These are phyloP conservation scores for Penicillium salamii DNA, from an alignment of 495 filamentous ascomycete species.

Conservation along the genomic window DNA sequence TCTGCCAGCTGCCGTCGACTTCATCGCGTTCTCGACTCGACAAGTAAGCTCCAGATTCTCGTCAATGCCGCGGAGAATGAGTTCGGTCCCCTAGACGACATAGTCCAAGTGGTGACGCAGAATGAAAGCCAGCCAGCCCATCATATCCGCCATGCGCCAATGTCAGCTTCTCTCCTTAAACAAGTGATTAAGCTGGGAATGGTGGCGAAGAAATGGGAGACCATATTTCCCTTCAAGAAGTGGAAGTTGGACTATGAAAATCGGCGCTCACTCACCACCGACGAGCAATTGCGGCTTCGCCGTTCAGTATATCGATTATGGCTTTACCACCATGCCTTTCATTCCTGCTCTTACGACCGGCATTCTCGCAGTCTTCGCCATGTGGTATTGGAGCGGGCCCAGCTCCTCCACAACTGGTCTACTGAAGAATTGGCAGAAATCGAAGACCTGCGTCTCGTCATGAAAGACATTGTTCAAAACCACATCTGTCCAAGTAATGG, in stretches of 20 bases:
- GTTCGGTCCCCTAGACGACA: constrained; percentile 58
- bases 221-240: constrained; percentile 65
- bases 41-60: constrained; percentile 54
- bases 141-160: constrained; percentile 39
- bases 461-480: constrained; percentile 50
- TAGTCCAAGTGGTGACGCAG: constrained; percentile 58
- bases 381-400: constrained; percentile 47
- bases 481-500: constrained; percentile 62
- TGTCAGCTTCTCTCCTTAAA: constrained; percentile 54
- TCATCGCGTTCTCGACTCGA: constrained; percentile 49
- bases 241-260: constrained; percentile 59
- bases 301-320: constrained; percentile 68
- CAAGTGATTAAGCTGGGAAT: constrained; percentile 58
- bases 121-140: constrained; percentile 56
- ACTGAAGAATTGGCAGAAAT: constrained; percentile 55
- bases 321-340: constrained; percentile 60
- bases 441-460: constrained; percentile 48
- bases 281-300: constrained; percentile 60
- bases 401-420: constrained; percentile 56
- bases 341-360: constrained; percentile 46
- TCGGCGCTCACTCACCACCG: constrained; percentile 56
- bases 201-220: constrained; percentile 60
- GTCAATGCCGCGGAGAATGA: constrained; percentile 51
- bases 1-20: constrained; percentile 53
- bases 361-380: constrained; percentile 41